A percentile compares a stretch with the other conserved stretches of the same genome.
Evolutionary conservation across 148 eudicot genomes (phyloP).

Genomic region (Linanthus parryae): DNA sequence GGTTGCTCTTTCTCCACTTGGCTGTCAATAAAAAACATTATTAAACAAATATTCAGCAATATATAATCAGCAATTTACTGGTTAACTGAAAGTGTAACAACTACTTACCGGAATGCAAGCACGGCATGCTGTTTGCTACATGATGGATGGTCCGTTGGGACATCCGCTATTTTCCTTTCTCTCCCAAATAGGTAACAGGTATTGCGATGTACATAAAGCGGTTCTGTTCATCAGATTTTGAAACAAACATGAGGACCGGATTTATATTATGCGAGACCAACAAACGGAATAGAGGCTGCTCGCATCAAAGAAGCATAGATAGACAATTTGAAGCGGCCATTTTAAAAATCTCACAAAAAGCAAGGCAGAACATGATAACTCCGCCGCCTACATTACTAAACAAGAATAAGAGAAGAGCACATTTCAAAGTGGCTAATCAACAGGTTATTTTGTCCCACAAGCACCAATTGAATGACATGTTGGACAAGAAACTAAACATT

Average conservation of each 20-base stretch:
- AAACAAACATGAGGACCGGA: neutral
- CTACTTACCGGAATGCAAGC: conserved; percentile 64
- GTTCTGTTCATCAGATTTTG: conserved; percentile 47
- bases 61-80: neutral
- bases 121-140: conserved; percentile 98
- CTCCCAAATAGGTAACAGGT: conserved; percentile 93
- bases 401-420: too few species aligned
- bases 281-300: neutral
- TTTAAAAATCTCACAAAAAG: too few species aligned
- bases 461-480: too few species aligned
- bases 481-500: too few species aligned
- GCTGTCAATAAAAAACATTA: conserved; percentile 41
- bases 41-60: neutral
- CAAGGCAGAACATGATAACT: too few species aligned
- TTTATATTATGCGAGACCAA: neutral
- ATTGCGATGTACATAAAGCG: conserved; percentile 92
- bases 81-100: neutral
- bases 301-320: too few species aligned
- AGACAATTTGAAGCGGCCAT: too few species aligned
- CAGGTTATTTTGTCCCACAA: too few species aligned
- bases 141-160: conserved; percentile 91
- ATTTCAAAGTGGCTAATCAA: too few species aligned
- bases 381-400: too few species aligned
- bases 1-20: conserved; percentile 88
- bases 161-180: conserved; percentile 94